phyloP scores from a whole-genome alignment of 305 asterid species.

The Fraxinus sp. region DNA sequence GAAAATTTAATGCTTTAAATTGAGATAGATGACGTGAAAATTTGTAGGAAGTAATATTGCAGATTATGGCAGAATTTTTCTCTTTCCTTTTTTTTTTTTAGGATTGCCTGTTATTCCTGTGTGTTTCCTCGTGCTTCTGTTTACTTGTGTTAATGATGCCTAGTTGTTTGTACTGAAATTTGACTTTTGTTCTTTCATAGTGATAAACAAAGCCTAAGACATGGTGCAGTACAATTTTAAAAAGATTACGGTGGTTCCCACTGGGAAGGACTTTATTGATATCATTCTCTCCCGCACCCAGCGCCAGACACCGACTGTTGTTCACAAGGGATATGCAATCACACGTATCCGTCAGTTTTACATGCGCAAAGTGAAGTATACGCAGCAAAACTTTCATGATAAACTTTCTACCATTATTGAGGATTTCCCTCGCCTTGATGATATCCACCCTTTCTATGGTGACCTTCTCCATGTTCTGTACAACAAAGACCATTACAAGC shows the following conservation, averaged over 20 bases:
- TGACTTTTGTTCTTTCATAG: not conserved
- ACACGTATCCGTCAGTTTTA: conserved; percentile 88
- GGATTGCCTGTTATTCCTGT: not conserved
- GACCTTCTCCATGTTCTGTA: conserved; percentile 91
- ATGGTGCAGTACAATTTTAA: conserved; percentile 98
- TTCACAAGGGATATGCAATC: conserved; percentile 95
- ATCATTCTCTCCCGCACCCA: conserved; percentile 91
- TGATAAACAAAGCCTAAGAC: conserved; percentile 21
- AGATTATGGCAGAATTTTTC: not conserved
- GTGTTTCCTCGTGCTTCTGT: not conserved
- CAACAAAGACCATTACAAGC: conserved; percentile 94
- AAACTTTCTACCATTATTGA: conserved; percentile 84
- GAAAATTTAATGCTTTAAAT: not conserved
- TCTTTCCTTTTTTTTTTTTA: not conserved
- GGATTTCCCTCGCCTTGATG: conserved; percentile 90
- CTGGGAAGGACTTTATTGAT: conserved; percentile 86
- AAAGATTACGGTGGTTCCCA: conserved; percentile 82
- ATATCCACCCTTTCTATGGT: conserved; percentile 93
- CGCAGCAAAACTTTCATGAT: conserved; percentile 76
- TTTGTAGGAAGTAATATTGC: not conserved
- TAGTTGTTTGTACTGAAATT: not conserved
- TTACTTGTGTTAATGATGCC: not conserved
- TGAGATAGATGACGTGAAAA: not conserved
- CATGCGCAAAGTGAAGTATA: conserved; percentile 92
- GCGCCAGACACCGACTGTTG: conserved; percentile 92